A percentile compares a stretch with the other conserved stretches of the same genome.
Evolutionary conservation across 108 stramenopile species (phyloP).

Genomic region (Nitzschia sp.): DNA sequence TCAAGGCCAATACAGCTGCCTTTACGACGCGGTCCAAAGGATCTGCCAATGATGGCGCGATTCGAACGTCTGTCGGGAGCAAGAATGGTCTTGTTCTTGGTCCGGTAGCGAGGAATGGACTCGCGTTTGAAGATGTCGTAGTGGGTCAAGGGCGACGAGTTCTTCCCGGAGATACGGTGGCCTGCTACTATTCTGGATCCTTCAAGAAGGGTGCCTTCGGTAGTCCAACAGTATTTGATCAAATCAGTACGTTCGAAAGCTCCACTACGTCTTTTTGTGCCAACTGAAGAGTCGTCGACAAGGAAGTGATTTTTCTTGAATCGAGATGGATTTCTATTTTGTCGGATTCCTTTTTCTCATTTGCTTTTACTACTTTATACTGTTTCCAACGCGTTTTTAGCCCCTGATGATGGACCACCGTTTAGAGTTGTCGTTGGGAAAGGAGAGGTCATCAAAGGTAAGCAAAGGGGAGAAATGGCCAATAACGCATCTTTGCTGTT

Average conservation of each 20-base stretch:
- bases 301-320: background rate
- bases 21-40: background rate
- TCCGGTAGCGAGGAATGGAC: constrained; percentile 26
- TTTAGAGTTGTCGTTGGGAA: constrained; percentile 22
- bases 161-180: constrained; percentile 25
- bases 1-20: background rate
- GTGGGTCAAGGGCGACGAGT: constrained; percentile 22
- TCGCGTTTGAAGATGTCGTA: constrained; percentile 25
- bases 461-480: no score
- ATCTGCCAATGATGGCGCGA: no score
- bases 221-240: background rate
- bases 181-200: constrained; percentile 28
- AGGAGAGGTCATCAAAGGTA: constrained; percentile 34
- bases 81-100: background rate
- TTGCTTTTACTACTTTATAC: background rate
- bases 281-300: no score
- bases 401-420: constrained; percentile 17
- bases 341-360: background rate
- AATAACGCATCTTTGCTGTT: no score
- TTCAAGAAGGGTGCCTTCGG: constrained; percentile 2
- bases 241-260: background rate
- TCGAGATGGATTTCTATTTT: background rate
- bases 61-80: background rate
- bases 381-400: constrained; percentile 1
- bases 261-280: no score